Percentiles rank a stretch among this genome's conserved stretches.
phyloP scores from a whole-genome alignment of 768 basidiomycete species.

The Mycena rosella region DNA sequence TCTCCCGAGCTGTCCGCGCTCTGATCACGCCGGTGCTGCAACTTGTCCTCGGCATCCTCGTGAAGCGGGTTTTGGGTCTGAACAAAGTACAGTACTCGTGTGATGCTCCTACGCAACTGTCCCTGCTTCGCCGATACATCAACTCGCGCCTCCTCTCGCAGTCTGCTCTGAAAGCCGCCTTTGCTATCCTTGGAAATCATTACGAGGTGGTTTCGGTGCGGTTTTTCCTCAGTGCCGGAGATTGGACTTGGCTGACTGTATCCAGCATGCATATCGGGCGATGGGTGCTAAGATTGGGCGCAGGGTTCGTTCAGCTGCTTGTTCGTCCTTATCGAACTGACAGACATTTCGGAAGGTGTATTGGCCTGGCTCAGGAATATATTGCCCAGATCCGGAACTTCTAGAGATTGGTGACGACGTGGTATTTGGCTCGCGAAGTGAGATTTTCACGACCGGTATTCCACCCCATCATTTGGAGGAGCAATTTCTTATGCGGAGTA shows the following conservation, averaged over 20 bases:
- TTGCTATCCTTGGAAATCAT: constrained; percentile 58
- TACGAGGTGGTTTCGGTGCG: constrained; percentile 60
- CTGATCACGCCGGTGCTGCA: constrained; percentile 53
- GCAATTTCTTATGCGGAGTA: neutral
- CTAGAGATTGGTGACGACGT: constrained; percentile 63
- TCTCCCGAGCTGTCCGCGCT: constrained; percentile 54
- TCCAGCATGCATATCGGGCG: constrained; percentile 45
- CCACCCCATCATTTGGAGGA: neutral
- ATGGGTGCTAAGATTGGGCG: constrained; percentile 64
- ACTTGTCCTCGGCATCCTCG: constrained; percentile 52
- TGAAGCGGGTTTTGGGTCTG: constrained; percentile 58
- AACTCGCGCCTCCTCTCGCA: constrained; percentile 53
- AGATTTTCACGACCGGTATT: constrained; percentile 49
- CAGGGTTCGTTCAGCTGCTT: neutral
- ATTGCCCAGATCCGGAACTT: constrained; percentile 59
- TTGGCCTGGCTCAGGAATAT: neutral
- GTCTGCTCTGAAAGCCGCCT: constrained; percentile 48
- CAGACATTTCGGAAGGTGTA: constrained; percentile 29
- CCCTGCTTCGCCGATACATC: constrained; percentile 51
- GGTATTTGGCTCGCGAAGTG: constrained; percentile 59
- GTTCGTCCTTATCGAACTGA: neutral
- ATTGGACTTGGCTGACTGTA: neutral
- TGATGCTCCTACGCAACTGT: constrained; percentile 47
- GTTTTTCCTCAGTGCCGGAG: too few relatives aligned
- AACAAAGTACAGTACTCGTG: constrained; percentile 43